Evolutionary conservation across 495 filamentous ascomycete species (phyloP), one percentile per base, ranked within the genome.

Genomic region (Talaromyces ruber): DNA sequence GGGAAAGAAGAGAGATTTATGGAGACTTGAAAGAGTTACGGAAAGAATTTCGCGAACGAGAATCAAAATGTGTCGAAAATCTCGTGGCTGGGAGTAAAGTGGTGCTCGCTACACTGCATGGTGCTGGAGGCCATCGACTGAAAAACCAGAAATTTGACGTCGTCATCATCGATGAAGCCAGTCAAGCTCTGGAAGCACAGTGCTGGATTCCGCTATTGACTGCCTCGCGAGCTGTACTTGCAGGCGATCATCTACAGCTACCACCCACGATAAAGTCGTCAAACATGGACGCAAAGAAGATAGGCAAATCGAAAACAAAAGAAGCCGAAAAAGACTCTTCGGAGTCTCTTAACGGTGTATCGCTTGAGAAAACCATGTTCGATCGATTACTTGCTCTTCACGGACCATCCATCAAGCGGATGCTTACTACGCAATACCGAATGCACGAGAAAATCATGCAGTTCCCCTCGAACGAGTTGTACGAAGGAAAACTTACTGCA

Each of bases 381-480:
- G 93, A 97, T 70, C 81, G 94, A 25, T 78, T 99, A 21, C 80
- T 99, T 21, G 79, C 79, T 6, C 77, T 97, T 2, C 90, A 99
- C 68, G 95, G 94, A 1, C 73, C 86, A 3, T 77, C 74, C 0
- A 90, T 99, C 72, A 99, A 98, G 77, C 79, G 88, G 25, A 94
- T 97, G 88, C 81, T 98, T 11, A 97, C 90, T n/a, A 96, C 90
- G 2, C 94, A 99, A 76, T 99, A 99, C 72, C 90, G 94, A 8
- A 99, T 99, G 94, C 93, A 99, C 72, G 87, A 91, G 67, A 81
- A 79, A 56, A 98, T 99, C 68, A 98, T 97, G 94, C 78, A 82
- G 39, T 98, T 97, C 71, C 93, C 95, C 0, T 97, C 93, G 0
- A 79, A 86, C 58, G 88, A 92, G 71, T 81, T 99, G 22, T 99